These are phyloP conservation scores for Microascus cirrosus DNA, from an alignment of 2,329 filamentous ascomycete genomes.

Conservation along the genomic window DNA sequence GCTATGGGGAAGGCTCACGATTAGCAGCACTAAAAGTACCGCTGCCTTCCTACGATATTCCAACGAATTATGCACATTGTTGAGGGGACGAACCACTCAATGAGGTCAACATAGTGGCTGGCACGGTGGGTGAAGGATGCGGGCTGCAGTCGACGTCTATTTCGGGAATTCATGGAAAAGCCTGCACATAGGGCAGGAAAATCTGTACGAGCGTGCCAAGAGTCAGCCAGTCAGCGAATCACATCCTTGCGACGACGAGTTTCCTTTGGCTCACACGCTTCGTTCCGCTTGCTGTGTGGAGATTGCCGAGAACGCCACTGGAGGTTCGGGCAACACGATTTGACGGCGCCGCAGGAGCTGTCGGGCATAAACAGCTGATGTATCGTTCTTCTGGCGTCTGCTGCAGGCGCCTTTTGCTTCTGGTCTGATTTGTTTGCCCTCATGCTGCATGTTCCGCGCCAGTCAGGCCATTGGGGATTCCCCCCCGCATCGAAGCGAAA, in stretches of 20 bases:
- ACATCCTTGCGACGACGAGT: too few relatives aligned
- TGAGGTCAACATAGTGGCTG: background rate
- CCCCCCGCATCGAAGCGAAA: background rate
- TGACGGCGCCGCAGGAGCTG: too few relatives aligned
- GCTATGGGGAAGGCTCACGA: background rate
- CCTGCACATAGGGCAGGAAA: too few relatives aligned
- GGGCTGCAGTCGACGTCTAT: background rate
- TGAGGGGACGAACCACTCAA: background rate
- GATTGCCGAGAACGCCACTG: too few relatives aligned
- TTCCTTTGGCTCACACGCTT: too few relatives aligned
- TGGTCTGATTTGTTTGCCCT: too few relatives aligned
- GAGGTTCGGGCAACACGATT: too few relatives aligned
- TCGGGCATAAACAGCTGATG: too few relatives aligned
- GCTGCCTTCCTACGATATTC: background rate
- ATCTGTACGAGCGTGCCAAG: too few relatives aligned
- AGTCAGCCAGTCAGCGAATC: too few relatives aligned
- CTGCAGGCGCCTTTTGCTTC: background rate
- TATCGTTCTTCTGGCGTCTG: background rate
- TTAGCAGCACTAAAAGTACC: background rate
- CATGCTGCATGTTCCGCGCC: background rate
- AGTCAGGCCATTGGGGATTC: too few relatives aligned
- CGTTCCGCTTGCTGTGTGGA: too few relatives aligned
- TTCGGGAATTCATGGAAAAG: background rate
- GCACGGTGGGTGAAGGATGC: background rate
- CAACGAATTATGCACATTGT: background rate